Percentiles rank a stretch among this genome's conserved stretches.
phyloP scores from a whole-genome alignment of 208 protist genomes.

The Acanthamoeba castellanii region DNA sequence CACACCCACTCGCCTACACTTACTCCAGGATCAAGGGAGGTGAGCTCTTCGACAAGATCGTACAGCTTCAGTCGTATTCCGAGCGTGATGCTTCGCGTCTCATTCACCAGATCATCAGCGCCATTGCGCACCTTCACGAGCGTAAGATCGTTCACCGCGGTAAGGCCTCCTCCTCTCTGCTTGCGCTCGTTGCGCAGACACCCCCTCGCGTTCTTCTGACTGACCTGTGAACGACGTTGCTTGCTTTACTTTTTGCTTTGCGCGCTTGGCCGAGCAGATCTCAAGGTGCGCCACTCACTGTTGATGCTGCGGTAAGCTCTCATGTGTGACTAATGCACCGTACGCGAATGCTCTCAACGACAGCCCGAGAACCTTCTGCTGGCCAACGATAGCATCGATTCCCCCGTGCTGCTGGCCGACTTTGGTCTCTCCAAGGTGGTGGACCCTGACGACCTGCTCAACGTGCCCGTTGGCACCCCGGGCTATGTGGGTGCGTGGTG shows the following conservation, averaged over 20 bases:
- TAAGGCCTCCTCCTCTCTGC: not conserved
- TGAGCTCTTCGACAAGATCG: constrained; percentile 88
- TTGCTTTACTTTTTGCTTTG: too few relatives aligned
- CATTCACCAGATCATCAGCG: constrained; percentile 81
- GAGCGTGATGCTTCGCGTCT: constrained; percentile 83
- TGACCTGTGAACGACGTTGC: too few relatives aligned
- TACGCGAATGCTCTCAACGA: too few relatives aligned
- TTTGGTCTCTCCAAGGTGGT: constrained; percentile 87
- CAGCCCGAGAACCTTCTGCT: constrained; percentile 86
- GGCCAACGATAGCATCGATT: constrained; percentile 74
- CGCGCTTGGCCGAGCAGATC: too few relatives aligned
- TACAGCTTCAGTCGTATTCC: constrained; percentile 85
- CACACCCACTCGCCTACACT: not conserved
- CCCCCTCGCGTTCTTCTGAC: too few relatives aligned
- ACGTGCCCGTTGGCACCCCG: constrained; percentile 84
- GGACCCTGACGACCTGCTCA: constrained; percentile 79
- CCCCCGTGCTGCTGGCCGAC: constrained; percentile 86
- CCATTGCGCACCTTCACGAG: constrained; percentile 82
- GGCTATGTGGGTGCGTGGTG: constrained; percentile 83
- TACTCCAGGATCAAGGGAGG: constrained; percentile 83
- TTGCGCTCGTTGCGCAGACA: too few relatives aligned
- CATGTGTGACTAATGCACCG: too few relatives aligned
- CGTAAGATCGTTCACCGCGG: constrained; percentile 85
- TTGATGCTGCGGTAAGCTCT: too few relatives aligned
- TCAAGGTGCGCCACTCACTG: not conserved